A percentile compares a stretch with the other conserved stretches of the same genome.
phyloP scores from a whole-genome alignment of 2,329 filamentous ascomycete species.

The Pseudocercospora pini-densiflorae region DNA sequence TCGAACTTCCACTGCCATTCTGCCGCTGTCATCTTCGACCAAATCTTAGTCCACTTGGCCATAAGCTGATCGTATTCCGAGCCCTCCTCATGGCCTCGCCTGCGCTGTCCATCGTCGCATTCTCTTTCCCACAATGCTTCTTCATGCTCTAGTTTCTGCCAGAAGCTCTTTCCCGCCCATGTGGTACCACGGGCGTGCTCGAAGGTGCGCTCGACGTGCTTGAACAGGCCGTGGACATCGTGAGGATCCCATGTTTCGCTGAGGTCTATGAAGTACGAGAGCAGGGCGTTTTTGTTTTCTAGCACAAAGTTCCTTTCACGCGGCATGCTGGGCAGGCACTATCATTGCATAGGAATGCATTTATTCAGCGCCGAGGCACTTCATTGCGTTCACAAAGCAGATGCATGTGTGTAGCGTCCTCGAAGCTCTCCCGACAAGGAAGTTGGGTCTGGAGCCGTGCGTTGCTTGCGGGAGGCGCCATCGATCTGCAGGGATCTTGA shows the following conservation, averaged over 20 bases:
- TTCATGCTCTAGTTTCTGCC: slow-evolving; percentile 22
- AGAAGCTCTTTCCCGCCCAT: slow-evolving; percentile 20
- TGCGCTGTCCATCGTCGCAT: slow-evolving; percentile 16
- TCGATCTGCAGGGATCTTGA: too few species aligned
- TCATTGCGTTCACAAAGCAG: neutral
- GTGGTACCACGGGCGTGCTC: slow-evolving; percentile 17
- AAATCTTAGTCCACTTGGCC: slow-evolving; percentile 23
- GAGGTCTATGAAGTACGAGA: slow-evolving; percentile 21
- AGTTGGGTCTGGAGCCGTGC: too few species aligned
- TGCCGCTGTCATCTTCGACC: slow-evolving; percentile 22
- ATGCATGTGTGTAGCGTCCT: neutral
- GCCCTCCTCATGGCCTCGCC: slow-evolving; percentile 26
- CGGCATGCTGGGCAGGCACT: neutral
- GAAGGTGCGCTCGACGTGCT: slow-evolving; percentile 20
- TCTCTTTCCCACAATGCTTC: slow-evolving; percentile 25
- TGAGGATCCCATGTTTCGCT: slow-evolving; percentile 21
- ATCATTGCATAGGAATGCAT: too few species aligned
- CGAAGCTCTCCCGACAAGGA: neutral
- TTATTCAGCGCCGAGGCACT: neutral
- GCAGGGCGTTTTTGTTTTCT: slow-evolving; percentile 21
- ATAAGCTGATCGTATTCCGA: slow-evolving; percentile 28
- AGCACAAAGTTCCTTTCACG: slow-evolving; percentile 18
- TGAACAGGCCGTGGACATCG: slow-evolving; percentile 22
- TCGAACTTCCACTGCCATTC: slow-evolving; percentile 29
- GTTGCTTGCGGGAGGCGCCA: too few species aligned